phyloP scores from a whole-genome alignment of 163 green algal species.

The Chlorella variabilis region DNA sequence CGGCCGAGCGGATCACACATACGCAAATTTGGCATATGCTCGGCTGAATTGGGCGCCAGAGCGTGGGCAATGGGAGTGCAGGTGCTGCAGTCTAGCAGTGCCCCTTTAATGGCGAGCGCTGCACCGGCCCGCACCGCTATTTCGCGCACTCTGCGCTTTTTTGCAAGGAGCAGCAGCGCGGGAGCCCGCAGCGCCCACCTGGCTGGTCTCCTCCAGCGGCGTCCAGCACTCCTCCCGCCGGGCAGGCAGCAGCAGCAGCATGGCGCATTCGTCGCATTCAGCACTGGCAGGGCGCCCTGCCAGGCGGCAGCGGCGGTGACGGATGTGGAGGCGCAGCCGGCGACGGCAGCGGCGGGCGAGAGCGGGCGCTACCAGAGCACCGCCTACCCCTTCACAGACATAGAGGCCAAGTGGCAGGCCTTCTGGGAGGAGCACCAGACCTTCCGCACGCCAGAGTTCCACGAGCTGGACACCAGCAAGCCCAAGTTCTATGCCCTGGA shows the following conservation, averaged over 20 bases:
- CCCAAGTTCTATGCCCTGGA: slow-evolving; percentile 99
- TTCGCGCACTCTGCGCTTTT: neutral
- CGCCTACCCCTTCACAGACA: slow-evolving; percentile 92
- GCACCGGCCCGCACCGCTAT: neutral
- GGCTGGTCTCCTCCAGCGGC: neutral
- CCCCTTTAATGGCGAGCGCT: neutral
- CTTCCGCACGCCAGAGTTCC: slow-evolving; percentile 87
- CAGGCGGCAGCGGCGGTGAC: neutral
- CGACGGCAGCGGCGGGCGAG: neutral
- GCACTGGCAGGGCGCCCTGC: neutral
- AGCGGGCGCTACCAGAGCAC: slow-evolving; percentile 39
- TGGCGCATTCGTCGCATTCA: slow-evolving; percentile 20
- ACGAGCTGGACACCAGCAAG: slow-evolving; percentile 90
- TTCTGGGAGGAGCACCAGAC: slow-evolving; percentile 93
- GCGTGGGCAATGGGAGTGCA: neutral
- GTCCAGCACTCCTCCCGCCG: neutral
- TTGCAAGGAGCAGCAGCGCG: neutral
- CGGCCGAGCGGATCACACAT: too few species aligned
- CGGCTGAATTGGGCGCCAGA: neutral
- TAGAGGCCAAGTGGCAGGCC: slow-evolving; percentile 96
- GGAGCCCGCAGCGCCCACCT: neutral
- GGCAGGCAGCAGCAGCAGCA: neutral
- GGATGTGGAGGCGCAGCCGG: neutral
- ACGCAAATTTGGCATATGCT: neutral
- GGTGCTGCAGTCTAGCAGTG: neutral